Base-by-base conservation (phyloP, 495 filamentous ascomycete species). In the Jackrogersella minutella region DNA sequence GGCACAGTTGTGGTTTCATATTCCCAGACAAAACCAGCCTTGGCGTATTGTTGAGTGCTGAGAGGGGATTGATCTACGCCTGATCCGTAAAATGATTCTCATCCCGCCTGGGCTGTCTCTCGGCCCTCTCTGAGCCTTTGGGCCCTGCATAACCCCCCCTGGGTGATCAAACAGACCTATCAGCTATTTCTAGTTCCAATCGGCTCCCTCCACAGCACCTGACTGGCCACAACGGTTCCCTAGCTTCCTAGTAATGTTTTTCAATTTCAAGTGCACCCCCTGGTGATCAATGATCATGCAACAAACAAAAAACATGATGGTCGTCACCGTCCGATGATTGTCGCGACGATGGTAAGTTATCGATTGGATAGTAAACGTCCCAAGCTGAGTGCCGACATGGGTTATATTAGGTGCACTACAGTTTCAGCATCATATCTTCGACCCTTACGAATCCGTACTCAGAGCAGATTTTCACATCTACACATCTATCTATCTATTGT, bases 1-100 rank as follows among this genome's bases (percentile, higher is more conserved):
- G 62, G 65, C 61, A 62, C 62, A 51, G 55, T 31, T 50, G n/a
- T 19, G 44, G 71, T 74, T 74, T 74, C 71, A 71, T 47, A n/a
- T 69, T 63, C 60, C 68, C 44, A 66, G 41, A 58, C 71, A 71
- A 71, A 69, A 60, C 66, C 14, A 24, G 13, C 43, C 66, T 50
- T 64, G 41, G 52, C 19, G 30, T 58, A 40, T 43, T 64, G 41
- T 64, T 49, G 26, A 31, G 51, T 11, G 36, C 66, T 26, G 56
- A 57, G 55, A 60, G 16, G 28, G 60, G 60, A 64, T 61, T 64
- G 66, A 69, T 69, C 60, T 64, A 61, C 55, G 44, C 51, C 47
- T 57, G 50, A 61, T 57, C 66, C 49, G 34, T 40, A 41, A 50
- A 53, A 54, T 55, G 33, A 17, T 33, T 37, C 36, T 51, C 57